phyloP scores from a whole-genome alignment of 129 eudicot genomes.

The Lactuca sativa region DNA sequence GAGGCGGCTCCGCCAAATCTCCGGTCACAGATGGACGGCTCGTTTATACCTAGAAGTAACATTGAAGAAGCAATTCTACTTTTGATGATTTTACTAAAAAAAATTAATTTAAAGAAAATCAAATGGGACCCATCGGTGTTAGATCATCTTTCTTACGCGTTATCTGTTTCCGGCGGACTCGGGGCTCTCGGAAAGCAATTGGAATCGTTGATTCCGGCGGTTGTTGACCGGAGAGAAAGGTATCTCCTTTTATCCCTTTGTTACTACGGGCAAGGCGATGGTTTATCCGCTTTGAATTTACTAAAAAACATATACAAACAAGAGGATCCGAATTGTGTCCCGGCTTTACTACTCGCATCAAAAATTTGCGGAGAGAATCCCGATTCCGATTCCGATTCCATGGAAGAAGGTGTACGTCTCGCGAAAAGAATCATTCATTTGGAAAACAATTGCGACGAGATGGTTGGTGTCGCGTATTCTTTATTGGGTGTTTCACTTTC shows the following conservation, averaged over 20 bases:
- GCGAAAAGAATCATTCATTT: slow-evolving; percentile 51
- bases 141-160: slow-evolving; percentile 81
- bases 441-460: slow-evolving; percentile 50
- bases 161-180: slow-evolving; percentile 59
- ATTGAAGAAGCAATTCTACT: slow-evolving; percentile 85
- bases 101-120: slow-evolving; percentile 48
- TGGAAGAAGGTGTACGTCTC: slow-evolving; percentile 58
- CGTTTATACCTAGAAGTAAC: slow-evolving; percentile 73
- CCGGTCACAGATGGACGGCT: slow-evolving; percentile 62
- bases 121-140: slow-evolving; percentile 91
- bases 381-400: slow-evolving; percentile 26
- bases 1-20: slow-evolving; percentile 69
- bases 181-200: slow-evolving; percentile 59
- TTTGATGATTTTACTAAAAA: slow-evolving; percentile 64
- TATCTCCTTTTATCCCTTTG: slow-evolving; percentile 68
- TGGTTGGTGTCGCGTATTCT: slow-evolving; percentile 55
- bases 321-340: slow-evolving; percentile 48
- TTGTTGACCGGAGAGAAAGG: slow-evolving; percentile 56
- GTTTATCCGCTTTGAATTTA: slow-evolving; percentile 55
- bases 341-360: slow-evolving; percentile 67
- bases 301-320: slow-evolving; percentile 47
- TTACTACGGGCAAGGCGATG: slow-evolving; percentile 65
- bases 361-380: slow-evolving; percentile 55
- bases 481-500: slow-evolving; percentile 68
- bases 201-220: slow-evolving; percentile 66